Evolutionary conservation across 495 filamentous ascomycete species (phyloP), one percentile per base, ranked within the genome.

Genomic region (Xylaria grammica): DNA sequence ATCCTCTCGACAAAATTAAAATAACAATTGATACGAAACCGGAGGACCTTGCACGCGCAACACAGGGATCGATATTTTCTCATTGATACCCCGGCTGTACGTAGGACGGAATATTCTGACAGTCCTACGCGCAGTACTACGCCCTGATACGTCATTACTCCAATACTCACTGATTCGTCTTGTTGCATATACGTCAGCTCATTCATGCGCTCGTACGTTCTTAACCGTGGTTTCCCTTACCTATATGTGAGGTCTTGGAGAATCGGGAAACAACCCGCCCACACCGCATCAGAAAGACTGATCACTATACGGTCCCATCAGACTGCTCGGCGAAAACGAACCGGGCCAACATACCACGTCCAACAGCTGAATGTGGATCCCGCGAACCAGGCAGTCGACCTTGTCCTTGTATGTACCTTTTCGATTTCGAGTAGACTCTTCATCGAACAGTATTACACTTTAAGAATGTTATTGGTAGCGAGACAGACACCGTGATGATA

Each of bases 151-250:
- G 17, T 38, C 50, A 29, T 51, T 52, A 38, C 51, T 48, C 50
- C 60, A 55, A 55, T 30, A 38, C 13, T 45, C 13, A 44, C 40
- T 40, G 40, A 55, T 63, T 40, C 29, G 36, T 44, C 36, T 3
- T 44, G 34, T n/a, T 56, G 36, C 53, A 63, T 55, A 26, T 51
- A 36, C 49, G 10, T 46, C 59, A 51, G 50, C 26, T 46, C 46
- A 24, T 44, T 17, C 48, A 13, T 19, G 38, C n/a, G 15, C 26
- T 15, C 38, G 44, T 13, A 15, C 54, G 6, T 45, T 45, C 52
- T 40, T 38, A 55, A 20, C 19, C 34, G 34, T 40, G 34, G 17
- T 38, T 42, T 22, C 32, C 26, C 22, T 40, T 22, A 26, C 52
- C 11, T 42, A 27, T 13, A 30, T n/a, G 20, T 42, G 13, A 56